A percentile compares a stretch with the other conserved stretches of the same genome.
phyloP scores from a whole-genome alignment of 108 stramenopile species.

The Cafeteria roenbergensis region DNA sequence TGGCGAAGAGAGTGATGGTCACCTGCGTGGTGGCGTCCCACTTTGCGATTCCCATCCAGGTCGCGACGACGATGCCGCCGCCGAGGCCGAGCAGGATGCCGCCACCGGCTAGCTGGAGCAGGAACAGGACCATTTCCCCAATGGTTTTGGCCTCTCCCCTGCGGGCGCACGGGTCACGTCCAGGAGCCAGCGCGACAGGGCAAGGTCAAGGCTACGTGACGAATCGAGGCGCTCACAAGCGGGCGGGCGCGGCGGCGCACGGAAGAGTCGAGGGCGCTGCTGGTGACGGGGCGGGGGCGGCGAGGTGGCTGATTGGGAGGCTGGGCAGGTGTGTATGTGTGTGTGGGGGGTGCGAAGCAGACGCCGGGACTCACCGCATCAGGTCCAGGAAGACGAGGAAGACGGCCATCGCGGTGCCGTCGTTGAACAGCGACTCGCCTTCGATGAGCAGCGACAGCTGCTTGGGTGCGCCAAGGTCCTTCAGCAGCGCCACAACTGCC shows the following conservation, averaged over 20 bases:
- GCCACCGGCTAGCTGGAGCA: constrained; percentile 20
- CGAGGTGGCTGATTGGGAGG: too few species aligned
- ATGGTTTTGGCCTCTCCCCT: neutral
- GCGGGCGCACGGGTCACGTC: too few species aligned
- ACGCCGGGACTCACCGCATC: too few species aligned
- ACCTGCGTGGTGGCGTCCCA: constrained; percentile 17
- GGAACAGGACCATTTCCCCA: constrained; percentile 16
- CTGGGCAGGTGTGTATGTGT: too few species aligned
- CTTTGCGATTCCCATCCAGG: constrained; percentile 1
- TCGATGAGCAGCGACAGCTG: constrained; percentile 40
- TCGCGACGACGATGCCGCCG: constrained; percentile 3
- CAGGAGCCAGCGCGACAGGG: too few species aligned
- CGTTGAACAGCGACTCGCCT: constrained; percentile 49
- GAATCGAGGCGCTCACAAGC: too few species aligned
- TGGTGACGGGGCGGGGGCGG: too few species aligned
- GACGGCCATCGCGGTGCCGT: constrained; percentile 43
- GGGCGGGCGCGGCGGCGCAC: too few species aligned
- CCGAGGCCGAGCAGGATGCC: constrained; percentile 18
- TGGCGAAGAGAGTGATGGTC: constrained; percentile 13
- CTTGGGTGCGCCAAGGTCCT: constrained; percentile 37
- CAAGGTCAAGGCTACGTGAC: too few species aligned
- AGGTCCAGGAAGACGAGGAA: constrained; percentile 28
- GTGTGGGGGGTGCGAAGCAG: too few species aligned
- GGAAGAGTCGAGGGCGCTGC: too few species aligned
- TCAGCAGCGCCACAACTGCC: constrained; percentile 39